A percentile compares a stretch with the other conserved stretches of the same genome.
phyloP scores from a whole-genome alignment of 2,329 filamentous ascomycete species.

The Clonostachys sp. region DNA sequence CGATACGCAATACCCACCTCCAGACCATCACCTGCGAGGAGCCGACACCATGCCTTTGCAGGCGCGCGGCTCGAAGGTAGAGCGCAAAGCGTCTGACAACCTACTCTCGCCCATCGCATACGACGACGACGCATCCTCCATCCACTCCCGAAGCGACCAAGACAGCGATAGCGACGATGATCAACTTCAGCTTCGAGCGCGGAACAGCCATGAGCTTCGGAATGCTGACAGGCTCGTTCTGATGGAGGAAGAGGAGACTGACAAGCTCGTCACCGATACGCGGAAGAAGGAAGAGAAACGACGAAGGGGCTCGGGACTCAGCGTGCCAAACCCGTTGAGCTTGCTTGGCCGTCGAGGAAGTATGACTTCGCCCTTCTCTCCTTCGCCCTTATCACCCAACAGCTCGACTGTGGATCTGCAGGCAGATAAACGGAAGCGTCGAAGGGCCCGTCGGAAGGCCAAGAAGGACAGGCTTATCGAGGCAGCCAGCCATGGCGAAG shows the following conservation, averaged over 20 bases:
- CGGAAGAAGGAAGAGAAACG: slow-evolving; percentile 45
- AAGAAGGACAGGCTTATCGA: slow-evolving; percentile 49
- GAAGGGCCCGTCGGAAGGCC: slow-evolving; percentile 44
- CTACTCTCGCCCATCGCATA: slow-evolving; percentile 61
- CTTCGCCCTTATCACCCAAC: background rate
- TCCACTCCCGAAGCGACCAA: slow-evolving; percentile 65
- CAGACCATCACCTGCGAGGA: no score
- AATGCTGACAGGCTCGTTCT: slow-evolving; percentile 67
- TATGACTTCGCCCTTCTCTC: slow-evolving; percentile 8
- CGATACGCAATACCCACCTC: no score
- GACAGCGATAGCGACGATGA: slow-evolving; percentile 76
- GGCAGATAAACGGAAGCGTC: slow-evolving; percentile 24
- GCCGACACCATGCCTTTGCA: no score
- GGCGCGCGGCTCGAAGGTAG: no score
- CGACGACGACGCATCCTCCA: slow-evolving; percentile 65
- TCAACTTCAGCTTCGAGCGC: slow-evolving; percentile 58
- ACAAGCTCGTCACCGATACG: slow-evolving; percentile 52
- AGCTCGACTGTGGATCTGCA: slow-evolving; percentile 33
- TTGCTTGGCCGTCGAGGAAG: slow-evolving; percentile 32
- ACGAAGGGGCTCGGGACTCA: slow-evolving; percentile 41
- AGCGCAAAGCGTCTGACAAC: background rate
- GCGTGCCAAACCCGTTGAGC: slow-evolving; percentile 44
- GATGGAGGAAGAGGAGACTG: slow-evolving; percentile 70
- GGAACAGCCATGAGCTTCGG: slow-evolving; percentile 65
- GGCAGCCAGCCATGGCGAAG: slow-evolving; percentile 57